These are phyloP conservation scores for Nidularia pulvinata DNA, from an alignment of 768 basidiomycete species.

Conservation along the genomic window DNA sequence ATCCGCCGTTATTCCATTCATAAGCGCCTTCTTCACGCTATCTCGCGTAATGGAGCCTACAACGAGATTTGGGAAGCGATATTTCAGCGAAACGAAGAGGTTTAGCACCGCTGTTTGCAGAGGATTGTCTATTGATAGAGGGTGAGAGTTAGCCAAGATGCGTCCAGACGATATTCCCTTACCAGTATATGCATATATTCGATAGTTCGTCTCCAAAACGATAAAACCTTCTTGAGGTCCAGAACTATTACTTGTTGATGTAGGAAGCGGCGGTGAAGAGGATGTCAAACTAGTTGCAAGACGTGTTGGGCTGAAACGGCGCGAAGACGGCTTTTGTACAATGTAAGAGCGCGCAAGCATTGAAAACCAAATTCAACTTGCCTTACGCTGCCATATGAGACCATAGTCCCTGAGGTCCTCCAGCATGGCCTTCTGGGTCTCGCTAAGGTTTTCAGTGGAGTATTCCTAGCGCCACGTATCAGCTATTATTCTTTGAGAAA, in stretches of 20 bases:
- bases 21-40: slow-evolving; percentile 91
- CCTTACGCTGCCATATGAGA: slow-evolving; percentile 85
- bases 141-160: slow-evolving; percentile 11
- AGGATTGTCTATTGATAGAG: slow-evolving; percentile 70
- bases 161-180: slow-evolving; percentile 16
- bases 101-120: slow-evolving; percentile 96
- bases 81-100: slow-evolving; percentile 89
- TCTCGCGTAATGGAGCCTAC: slow-evolving; percentile 95
- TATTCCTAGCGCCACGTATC: slow-evolving; percentile 65
- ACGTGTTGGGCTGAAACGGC: slow-evolving; percentile 92
- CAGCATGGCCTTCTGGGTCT: slow-evolving; percentile 84
- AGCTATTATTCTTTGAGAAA: slow-evolving; percentile 9
- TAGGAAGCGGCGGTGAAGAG: slow-evolving; percentile 79
- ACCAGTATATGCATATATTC: slow-evolving; percentile 98
- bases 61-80: slow-evolving; percentile 96
- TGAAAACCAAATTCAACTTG: slow-evolving; percentile 26
- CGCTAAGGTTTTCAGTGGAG: slow-evolving; percentile 76
- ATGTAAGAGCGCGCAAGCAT: slow-evolving; percentile 3
- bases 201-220: slow-evolving; percentile 97
- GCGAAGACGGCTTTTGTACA: slow-evolving; percentile 58
- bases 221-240: slow-evolving; percentile 85
- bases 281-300: slow-evolving; percentile 95
- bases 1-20: slow-evolving; percentile 94
- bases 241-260: slow-evolving; percentile 53
- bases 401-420: slow-evolving; percentile 95